Conservation (phyloP, 106 monocot genomes). For the Phalaenopsis aphrodite region DNA sequence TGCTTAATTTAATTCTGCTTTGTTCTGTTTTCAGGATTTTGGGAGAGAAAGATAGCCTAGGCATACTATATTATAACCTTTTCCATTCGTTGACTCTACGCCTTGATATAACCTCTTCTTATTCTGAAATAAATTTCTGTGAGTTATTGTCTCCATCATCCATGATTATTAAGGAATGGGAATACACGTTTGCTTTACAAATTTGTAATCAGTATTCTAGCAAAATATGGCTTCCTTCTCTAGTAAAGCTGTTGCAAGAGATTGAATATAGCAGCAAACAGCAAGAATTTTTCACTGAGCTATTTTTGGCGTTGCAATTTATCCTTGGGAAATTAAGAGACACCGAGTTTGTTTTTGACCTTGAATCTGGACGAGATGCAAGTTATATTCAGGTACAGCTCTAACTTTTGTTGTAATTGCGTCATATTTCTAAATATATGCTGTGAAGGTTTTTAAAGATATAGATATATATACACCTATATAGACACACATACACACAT, state of each 20-base stretch:
- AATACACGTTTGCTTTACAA: conserved; percentile 55
- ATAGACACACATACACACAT: background rate
- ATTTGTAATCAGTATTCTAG: conserved; percentile 65
- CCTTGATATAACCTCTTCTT: conserved; percentile 17
- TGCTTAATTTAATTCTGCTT: conserved; percentile 3
- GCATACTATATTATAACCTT: conserved; percentile 48
- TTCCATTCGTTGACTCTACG: conserved; percentile 36
- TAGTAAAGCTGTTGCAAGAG: conserved; percentile 57
- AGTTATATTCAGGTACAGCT: conserved; percentile 43
- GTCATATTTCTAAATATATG: background rate
- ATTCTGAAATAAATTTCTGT: conserved; percentile 5
- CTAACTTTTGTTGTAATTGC: background rate
- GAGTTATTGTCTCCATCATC: conserved; percentile 7
- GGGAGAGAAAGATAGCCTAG: conserved; percentile 60
- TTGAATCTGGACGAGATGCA: conserved; percentile 48
- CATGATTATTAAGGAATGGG: conserved; percentile 39
- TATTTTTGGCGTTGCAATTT: conserved; percentile 55
- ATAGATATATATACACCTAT: background rate
- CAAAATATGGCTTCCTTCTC: conserved; percentile 75
- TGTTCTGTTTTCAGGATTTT: conserved; percentile 48
- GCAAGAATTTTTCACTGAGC: conserved; percentile 19
- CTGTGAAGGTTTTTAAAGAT: background rate
- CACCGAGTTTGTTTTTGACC: conserved; percentile 63
- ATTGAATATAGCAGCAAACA: conserved; percentile 18
- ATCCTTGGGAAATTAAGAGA: conserved; percentile 42